These are phyloP conservation scores for Hanseniaspora uvarum DNA, from an alignment of 1,139 yeast genomes.

Conservation along the genomic window DNA sequence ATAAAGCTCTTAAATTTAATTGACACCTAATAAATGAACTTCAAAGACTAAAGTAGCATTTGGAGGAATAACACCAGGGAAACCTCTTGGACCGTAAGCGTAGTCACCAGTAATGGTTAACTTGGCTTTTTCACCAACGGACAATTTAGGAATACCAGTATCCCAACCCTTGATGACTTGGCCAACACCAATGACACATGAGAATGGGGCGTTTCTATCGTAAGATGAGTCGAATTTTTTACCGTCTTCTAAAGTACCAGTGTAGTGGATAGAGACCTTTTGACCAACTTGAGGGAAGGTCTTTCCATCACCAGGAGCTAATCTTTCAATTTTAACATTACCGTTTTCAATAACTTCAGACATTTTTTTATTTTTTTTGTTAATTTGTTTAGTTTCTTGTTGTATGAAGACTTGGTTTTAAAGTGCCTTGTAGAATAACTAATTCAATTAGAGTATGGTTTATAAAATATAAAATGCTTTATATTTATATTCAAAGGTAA, in stretches of 20 bases:
- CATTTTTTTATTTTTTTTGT: constrained; percentile 21
- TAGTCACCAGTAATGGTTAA: constrained; percentile 85
- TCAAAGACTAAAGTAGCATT: constrained; percentile 88
- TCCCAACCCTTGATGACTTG: constrained; percentile 97
- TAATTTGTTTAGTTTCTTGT: not conserved
- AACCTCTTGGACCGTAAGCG: constrained; percentile 90
- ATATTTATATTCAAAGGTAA: too few relatives aligned
- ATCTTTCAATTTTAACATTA: constrained; percentile 36
- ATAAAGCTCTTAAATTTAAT: constrained; percentile 36
- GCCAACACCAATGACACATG: constrained; percentile 87
- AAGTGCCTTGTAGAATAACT: not conserved
- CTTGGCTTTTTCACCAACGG: constrained; percentile 84
- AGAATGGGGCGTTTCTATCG: constrained; percentile 90
- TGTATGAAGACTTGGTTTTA: too few relatives aligned
- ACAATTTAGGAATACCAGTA: constrained; percentile 76
- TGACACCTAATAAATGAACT: constrained; percentile 78
- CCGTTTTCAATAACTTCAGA: constrained; percentile 32
- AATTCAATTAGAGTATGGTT: too few relatives aligned
- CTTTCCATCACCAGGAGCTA: constrained; percentile 54
- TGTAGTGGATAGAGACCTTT: constrained; percentile 83
- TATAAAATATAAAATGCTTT: too few relatives aligned
- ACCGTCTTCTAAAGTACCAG: constrained; percentile 88
- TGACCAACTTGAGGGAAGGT: constrained; percentile 82
- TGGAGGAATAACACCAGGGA: constrained; percentile 94
- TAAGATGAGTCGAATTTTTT: constrained; percentile 90